Evolutionary conservation across 2,329 filamentous ascomycete genomes (phyloP), one percentile per base, ranked within the genome.

Genomic region (Xylaria sp.): DNA sequence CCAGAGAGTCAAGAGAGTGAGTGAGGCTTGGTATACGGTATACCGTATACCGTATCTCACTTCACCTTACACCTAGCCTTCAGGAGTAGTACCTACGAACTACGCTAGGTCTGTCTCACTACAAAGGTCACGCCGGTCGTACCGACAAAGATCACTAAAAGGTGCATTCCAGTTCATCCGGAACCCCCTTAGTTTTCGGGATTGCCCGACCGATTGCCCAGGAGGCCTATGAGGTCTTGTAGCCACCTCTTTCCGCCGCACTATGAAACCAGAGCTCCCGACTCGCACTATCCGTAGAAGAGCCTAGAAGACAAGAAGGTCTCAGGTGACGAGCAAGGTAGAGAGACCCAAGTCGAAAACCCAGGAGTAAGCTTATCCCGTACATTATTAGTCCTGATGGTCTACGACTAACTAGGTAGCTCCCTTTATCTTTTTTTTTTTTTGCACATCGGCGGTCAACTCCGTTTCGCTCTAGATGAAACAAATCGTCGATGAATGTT

Each of bases 251-350:
- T 57, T 60, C 54, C 58, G 48, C 13, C 37, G 16, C 35, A 52
- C 8, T 51, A 53, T 54, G 61, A 63, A 59, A 63, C 59, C 49
- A 53, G 46, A 48, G 23, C 23, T 37, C 48, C 56, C 59, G 57
- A 58, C n/a, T 49, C 18, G 47, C 11, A 35, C 42, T 44, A 54
- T 35, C n/a, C 23, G 47, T 54, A 23, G 5, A 51, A 52, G 39
- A 42, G 19, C 13, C 42, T 46, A 46, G 42, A 46, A 46, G 13
- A 30, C 23, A 30, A 30, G 23, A 30, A 46, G 42, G 42, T 46
- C 42, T 46, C 42, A 46, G 10, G 42, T 19, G 23, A 48, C 47
- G 18, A 51, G 7, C n/a, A 59, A 46, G 44, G 56, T 55, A 23
- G 53, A 42, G 37, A 10, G 16, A 13, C 19, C 10, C 53, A 52